Evolutionary conservation across 2,329 filamentous ascomycete genomes (phyloP), one percentile per base, ranked within the genome.

Genomic region (Lomentospora prolificans): DNA sequence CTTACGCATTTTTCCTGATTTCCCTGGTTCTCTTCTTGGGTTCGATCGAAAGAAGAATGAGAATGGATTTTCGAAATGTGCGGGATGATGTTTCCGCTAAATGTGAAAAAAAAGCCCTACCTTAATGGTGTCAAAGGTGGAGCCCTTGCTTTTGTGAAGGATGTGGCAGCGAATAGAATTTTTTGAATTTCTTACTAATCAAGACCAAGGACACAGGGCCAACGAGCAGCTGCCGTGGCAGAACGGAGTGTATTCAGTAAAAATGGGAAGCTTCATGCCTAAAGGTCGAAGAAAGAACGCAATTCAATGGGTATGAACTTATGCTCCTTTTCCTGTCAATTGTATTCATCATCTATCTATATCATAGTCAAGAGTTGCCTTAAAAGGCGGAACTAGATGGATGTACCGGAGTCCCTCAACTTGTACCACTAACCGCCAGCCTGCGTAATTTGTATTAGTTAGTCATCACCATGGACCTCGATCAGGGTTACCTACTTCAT

Each of bases 401-500:
- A n/a, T n/a, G n/a, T n/a, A n/a, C n/a, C n/a, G n/a, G n/a, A n/a
- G n/a, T n/a, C n/a, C 30, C 54, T 69, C 72, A 84, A 62, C 80
- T 85, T 6, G 81, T 84, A 56, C 81, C 81, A 60, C 81, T 84
- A 14, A 85, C 81, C 55, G 82, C 81, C 67, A 85, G 71, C 64
- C 80, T 78, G 52, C 14, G 17, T 55, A 30, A 57, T 46, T 50
- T 44, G 51, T 33, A 12, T 59, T 56, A 62, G 62, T 59, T 50
- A 1, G 58, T 57, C 50, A 55, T 50, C 53, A 46, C 53, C 33
- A 53, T 61, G n/a, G 51, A 22, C 14, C 17, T 14, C 5, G 10
- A 27, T 6, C 10, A 2, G 6, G n/a, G 54, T 2, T 57, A 78
- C 86, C 73, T 78, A 91, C 89, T 99, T 99, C 94, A 99, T 99